Conservation (phyloP, 345 rosid genomes). For the Ceriops zippeliana region DNA sequence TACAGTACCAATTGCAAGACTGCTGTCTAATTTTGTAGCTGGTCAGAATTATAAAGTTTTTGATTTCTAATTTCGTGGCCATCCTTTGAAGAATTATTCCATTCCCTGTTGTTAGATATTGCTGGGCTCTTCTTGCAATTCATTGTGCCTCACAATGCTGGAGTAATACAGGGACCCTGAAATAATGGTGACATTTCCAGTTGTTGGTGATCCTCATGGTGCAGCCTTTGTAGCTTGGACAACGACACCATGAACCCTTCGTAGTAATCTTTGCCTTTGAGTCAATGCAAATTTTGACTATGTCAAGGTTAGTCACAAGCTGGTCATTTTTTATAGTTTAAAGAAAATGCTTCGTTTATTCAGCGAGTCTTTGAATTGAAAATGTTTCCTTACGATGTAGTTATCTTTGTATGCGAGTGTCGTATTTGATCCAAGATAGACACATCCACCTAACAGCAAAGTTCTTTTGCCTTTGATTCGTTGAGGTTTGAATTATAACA, state of each 20-base stretch:
- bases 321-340: not conserved
- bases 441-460: no score
- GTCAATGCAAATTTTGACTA: constrained; percentile 71
- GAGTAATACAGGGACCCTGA: constrained; percentile 71
- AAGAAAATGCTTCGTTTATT: not conserved
- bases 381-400: not conserved
- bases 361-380: not conserved
- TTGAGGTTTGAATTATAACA: not conserved
- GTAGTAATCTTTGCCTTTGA: constrained; percentile 91
- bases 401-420: not conserved
- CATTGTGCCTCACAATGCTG: constrained; percentile 14
- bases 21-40: constrained; percentile 83
- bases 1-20: constrained; percentile 91
- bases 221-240: constrained; percentile 99
- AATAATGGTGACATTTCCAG: constrained; percentile 71
- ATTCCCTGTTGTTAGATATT: not conserved
- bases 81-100: not conserved
- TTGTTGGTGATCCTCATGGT: constrained; percentile 67
- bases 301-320: constrained; percentile 51
- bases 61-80: not conserved
- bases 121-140: not conserved
- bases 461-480: not conserved
- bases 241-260: constrained; percentile 98
- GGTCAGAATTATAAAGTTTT: constrained; percentile 72
- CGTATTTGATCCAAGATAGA: not conserved